Conservation (phyloP, 1,284 basidiomycete genomes). For the Phylloboletellus chloephorus region DNA sequence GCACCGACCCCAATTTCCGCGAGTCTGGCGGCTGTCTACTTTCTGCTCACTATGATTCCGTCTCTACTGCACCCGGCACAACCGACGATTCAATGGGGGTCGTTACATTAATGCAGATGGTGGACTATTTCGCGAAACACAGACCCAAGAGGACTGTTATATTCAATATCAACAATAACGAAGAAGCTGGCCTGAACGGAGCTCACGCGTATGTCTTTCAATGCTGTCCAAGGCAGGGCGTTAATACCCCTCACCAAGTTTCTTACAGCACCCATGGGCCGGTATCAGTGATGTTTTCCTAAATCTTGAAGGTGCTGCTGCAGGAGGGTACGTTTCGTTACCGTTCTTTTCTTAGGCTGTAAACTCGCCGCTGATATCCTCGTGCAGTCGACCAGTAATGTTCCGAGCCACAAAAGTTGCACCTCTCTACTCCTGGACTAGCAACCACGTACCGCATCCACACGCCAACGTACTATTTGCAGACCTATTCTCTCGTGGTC, state of each 20-base stretch:
- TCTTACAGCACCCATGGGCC: conserved; percentile 69
- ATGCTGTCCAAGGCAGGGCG: neutral
- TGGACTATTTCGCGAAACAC: conserved; percentile 52
- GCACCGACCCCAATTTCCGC: conserved; percentile 37
- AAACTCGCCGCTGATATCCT: conserved; percentile 7
- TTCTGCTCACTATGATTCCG: conserved; percentile 76
- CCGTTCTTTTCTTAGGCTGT: neutral
- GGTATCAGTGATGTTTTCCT: conserved; percentile 60
- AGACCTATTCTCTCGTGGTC: conserved; percentile 57
- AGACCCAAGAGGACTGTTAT: conserved; percentile 56
- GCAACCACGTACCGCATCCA: conserved; percentile 48
- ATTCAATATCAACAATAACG: conserved; percentile 80
- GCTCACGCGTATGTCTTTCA: conserved; percentile 48
- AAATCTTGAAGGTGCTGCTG: conserved; percentile 76
- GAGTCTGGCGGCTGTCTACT: conserved; percentile 55
- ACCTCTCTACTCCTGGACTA: conserved; percentile 46
- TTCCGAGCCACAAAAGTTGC: conserved; percentile 59
- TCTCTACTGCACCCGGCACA: conserved; percentile 68
- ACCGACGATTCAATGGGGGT: conserved; percentile 76
- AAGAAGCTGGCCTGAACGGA: conserved; percentile 71
- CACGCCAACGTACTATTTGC: conserved; percentile 63
- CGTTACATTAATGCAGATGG: conserved; percentile 59
- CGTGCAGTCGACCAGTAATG: conserved; percentile 53
- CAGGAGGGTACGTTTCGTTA: conserved; percentile 56
- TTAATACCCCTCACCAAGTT: conserved; percentile 35